Evolutionary conservation across 129 eudicot species (phyloP).

Genomic region (Ambrosia trifida): DNA sequence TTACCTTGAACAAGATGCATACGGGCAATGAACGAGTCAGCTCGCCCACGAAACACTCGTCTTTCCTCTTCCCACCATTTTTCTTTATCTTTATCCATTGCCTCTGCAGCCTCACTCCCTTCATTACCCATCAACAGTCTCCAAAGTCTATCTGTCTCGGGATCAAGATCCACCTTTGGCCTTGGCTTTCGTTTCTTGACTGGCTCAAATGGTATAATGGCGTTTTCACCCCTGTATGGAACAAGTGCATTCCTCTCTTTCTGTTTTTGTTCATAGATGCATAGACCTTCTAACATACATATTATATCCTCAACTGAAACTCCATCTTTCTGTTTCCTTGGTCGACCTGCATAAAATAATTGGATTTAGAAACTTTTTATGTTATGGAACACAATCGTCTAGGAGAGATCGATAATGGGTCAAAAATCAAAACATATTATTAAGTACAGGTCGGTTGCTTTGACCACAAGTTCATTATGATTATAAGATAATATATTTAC

Average conservation of each 20-base stretch:
- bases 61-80: slow-evolving; percentile 97
- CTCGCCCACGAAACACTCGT: slow-evolving; percentile 77
- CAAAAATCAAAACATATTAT: background rate
- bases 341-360: slow-evolving; percentile 43
- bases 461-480: no score
- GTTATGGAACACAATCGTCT: background rate
- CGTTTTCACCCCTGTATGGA: slow-evolving; percentile 54
- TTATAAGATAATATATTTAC: background rate
- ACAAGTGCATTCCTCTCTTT: slow-evolving; percentile 61
- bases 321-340: slow-evolving; percentile 26
- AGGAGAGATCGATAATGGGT: background rate
- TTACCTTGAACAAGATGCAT: slow-evolving; percentile 99
- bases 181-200: slow-evolving; percentile 63
- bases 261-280: slow-evolving; percentile 30
- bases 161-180: slow-evolving; percentile 88
- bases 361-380: background rate
- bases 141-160: slow-evolving; percentile 92
- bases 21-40: slow-evolving; percentile 93
- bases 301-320: slow-evolving; percentile 48
- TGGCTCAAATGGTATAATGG: slow-evolving; percentile 64
- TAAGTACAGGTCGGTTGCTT: background rate
- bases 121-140: slow-evolving; percentile 73
- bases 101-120: slow-evolving; percentile 57
- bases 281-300: slow-evolving; percentile 38
- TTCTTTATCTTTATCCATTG: slow-evolving; percentile 64